A percentile compares a stretch with the other conserved stretches of the same genome.
Conservation (phyloP, 208 protist genomes). For the Leishmania tropica region DNA sequence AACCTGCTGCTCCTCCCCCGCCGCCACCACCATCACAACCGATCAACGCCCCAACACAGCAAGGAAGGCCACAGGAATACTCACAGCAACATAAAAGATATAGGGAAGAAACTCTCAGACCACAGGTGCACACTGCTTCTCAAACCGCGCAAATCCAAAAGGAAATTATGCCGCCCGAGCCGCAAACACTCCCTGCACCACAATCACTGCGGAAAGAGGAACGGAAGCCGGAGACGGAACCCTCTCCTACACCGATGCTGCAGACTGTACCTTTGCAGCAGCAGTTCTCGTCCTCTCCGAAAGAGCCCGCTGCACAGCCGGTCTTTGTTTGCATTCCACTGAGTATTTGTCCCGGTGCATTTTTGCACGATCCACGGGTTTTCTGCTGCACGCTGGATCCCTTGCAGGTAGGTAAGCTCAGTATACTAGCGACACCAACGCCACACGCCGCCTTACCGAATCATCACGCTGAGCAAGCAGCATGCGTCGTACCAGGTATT, state of each 20-base stretch:
- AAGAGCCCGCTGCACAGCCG: not conserved
- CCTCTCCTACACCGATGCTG: not conserved
- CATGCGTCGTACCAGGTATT: not conserved
- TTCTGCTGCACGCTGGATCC: conserved; percentile 61
- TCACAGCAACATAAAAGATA: not conserved
- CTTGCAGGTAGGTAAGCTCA: conserved; percentile 39
- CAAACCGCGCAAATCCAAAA: not conserved
- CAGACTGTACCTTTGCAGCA: not conserved
- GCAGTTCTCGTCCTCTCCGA: not conserved
- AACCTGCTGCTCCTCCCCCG: not conserved
- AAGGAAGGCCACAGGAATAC: not conserved
- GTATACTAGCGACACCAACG: conserved; percentile 13
- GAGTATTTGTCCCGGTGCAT: conserved; percentile 49
- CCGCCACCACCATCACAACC: not conserved
- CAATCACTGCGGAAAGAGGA: not conserved
- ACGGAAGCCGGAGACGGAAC: not conserved
- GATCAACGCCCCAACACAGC: not conserved
- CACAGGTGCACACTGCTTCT: not conserved
- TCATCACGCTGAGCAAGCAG: not conserved
- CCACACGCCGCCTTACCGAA: not conserved
- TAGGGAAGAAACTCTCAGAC: not conserved
- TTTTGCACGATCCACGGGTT: conserved; percentile 58
- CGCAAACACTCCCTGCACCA: not conserved
- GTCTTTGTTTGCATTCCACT: conserved; percentile 72
- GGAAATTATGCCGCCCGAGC: not conserved